Evolutionary conservation across 345 rosid species (phyloP), one percentile per base, ranked within the genome.

Genomic region (Populus nigra): DNA sequence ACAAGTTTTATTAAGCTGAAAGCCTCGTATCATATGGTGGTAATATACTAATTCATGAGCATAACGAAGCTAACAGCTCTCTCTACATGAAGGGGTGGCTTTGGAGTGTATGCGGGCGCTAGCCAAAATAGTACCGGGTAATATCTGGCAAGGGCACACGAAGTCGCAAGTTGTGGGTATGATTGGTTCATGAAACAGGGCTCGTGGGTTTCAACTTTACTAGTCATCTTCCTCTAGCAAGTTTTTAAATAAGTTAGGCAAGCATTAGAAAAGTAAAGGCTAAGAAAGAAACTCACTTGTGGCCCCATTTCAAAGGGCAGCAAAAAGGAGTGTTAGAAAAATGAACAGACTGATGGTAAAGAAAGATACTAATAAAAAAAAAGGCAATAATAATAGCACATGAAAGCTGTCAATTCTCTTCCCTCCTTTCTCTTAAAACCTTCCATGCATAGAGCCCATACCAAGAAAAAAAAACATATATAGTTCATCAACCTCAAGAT

Each of bases 131-230:
- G 68, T 25, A 39, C 55, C 2, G 65, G 55, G 22, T 10, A 10
- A 31, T 57, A 78, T 71, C 72, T 81, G 80, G 82, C 76, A 79
- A 76, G 63, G 83, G 81, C 50, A 17, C 16, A 15, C 25, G n/a
- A 20, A 27, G 63, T 4, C 49, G 66, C 81, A 29, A 79, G 85
- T 77, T 81, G 88, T 78, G 17, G 72, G 77, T 36, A 82, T 89
- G 86, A 87, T 89, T 84, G 80, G 85, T 84, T 80, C 86, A 74
- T 77, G 79, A 87, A 83, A 78, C 81, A 83, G 62, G 67, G 86
- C 90, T 86, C 85, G 89, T 84, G 90, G 83, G 81, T 79, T 82
- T 71, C 79, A 47, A 76, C 83, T 80, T 73, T 82, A 73, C 50
- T 41, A 2, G 41, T 55, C 73, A 31, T 73, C 41, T 74, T 55